A percentile compares a stretch with the other conserved stretches of the same genome.
phyloP scores from a whole-genome alignment of 176 grass and related monocot genomes.

The Neostapfia colusana region DNA sequence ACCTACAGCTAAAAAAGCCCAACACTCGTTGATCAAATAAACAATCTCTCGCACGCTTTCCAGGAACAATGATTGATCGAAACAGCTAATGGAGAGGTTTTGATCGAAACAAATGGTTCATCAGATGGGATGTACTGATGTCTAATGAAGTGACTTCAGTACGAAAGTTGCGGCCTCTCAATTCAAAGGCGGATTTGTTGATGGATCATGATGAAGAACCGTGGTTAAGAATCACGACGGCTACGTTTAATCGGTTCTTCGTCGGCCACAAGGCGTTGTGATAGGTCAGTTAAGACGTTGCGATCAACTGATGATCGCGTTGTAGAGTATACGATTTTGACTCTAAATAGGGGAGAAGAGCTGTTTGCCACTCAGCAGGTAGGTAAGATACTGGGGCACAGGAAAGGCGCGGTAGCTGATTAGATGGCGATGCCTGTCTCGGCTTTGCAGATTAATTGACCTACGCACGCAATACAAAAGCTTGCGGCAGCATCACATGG shows the following conservation, averaged over 20 bases:
- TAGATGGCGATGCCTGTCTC: constrained; percentile 15
- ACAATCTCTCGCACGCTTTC: not conserved
- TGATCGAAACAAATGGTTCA: too few relatives aligned
- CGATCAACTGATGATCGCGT: constrained; percentile 12
- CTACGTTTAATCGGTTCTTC: not conserved
- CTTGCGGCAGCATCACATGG: not conserved
- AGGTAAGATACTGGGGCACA: not conserved
- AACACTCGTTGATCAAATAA: not conserved
- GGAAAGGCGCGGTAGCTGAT: constrained; percentile 1
- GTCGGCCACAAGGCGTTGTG: not conserved
- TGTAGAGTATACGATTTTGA: not conserved
- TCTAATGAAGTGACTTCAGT: not conserved
- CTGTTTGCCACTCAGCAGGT: constrained; percentile 31
- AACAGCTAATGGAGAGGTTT: not conserved
- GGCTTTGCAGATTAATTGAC: constrained; percentile 22
- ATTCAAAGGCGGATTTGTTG: not conserved
- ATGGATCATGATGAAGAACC: not conserved
- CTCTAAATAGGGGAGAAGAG: not conserved
- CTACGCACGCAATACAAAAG: not conserved
- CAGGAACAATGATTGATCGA: not conserved
- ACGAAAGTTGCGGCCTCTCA: not conserved
- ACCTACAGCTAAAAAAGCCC: not conserved
- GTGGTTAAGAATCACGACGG: not conserved
- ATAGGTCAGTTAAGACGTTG: constrained; percentile 10
- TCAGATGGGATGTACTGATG: not conserved